Conservation (phyloP, 1,139 yeast species). For the Candida sojae region DNA sequence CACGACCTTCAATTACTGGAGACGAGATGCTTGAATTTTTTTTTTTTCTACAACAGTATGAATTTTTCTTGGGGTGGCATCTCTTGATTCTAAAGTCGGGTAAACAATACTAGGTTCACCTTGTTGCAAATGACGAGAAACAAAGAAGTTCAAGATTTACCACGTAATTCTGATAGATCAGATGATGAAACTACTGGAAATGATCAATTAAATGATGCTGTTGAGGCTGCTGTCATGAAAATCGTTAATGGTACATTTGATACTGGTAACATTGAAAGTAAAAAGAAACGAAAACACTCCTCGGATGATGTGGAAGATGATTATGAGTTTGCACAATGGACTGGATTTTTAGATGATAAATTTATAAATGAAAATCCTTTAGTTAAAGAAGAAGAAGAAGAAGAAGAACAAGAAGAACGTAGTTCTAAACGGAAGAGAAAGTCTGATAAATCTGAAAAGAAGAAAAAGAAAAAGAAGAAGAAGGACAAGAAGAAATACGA, state of each 20-base stretch:
- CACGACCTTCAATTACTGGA: too few relatives aligned
- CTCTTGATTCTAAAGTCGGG: background rate
- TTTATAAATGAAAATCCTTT: background rate
- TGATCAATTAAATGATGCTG: constrained; percentile 53
- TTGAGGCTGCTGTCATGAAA: constrained; percentile 74
- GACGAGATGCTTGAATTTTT: background rate
- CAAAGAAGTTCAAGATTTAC: constrained; percentile 44
- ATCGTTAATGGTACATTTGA: constrained; percentile 65
- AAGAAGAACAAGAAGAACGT: background rate
- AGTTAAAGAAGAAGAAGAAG: background rate
- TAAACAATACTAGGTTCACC: background rate
- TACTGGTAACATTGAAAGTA: constrained; percentile 9
- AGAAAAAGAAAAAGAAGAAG: constrained; percentile 4
- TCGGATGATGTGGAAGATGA: constrained; percentile 13
- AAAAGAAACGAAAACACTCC: constrained; percentile 16
- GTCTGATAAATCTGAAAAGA: background rate
- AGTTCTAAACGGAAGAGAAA: background rate
- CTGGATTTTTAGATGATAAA: constrained; percentile 49
- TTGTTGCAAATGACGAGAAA: constrained; percentile 21
- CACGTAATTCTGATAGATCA: constrained; percentile 4
- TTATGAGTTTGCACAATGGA: constrained; percentile 57
- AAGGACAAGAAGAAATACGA: background rate
- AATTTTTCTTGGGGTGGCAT: background rate
- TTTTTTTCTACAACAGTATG: background rate
- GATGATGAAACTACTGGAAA: constrained; percentile 23